Evolutionary conservation across 805 yeast genomes (phyloP), one percentile per base, ranked within the genome.

Genomic region (Cyberlindnera bimundalis): DNA sequence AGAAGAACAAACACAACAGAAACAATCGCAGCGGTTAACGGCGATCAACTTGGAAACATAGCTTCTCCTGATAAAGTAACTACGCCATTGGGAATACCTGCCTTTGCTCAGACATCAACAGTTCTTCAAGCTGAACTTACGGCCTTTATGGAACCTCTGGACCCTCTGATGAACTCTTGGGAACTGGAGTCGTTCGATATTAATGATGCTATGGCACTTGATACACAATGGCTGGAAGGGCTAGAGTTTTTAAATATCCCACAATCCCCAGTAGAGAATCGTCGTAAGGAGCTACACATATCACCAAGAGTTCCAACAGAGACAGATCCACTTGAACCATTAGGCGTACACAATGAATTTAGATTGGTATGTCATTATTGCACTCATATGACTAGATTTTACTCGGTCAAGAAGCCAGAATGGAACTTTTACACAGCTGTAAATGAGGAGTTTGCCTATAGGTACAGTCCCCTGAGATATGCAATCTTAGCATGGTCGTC

Each of bases 371-470:
- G 37, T 15, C 44, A 40, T 21, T 40, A 36, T 16, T 36, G 44
- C n/a, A 35, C 40, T 6, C 33, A 35, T 15, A 26, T 40, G 37
- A 29, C 37, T n/a, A 16, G 31, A 20, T 40, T 40, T 27, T 40
- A 40, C 23, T 31, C 37, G 6, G 40, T 40, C 21, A 40, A 40
- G n/a, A 33, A 35, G 15, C 37, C 40, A 21, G 33, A 21, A 24
- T 40, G 44, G 44, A 40, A 40, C 32, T 35, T 40, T 29, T 40
- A 40, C 30, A 24, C 40, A 5, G 40, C 37, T 7, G 37, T 40
- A n/a, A 40, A 40, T 20, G 37, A 40, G 26, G 26, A 27, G 33
- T 35, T 35, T 17, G 43, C 43, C 5, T 40, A 30, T 28, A 23
- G 43, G 21, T 40, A 40, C 33, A 9, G 27, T 2, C 43, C 39